Evolutionary conservation across 1,284 basidiomycete genomes (phyloP).

Genomic region (Austroboletus niveus): DNA sequence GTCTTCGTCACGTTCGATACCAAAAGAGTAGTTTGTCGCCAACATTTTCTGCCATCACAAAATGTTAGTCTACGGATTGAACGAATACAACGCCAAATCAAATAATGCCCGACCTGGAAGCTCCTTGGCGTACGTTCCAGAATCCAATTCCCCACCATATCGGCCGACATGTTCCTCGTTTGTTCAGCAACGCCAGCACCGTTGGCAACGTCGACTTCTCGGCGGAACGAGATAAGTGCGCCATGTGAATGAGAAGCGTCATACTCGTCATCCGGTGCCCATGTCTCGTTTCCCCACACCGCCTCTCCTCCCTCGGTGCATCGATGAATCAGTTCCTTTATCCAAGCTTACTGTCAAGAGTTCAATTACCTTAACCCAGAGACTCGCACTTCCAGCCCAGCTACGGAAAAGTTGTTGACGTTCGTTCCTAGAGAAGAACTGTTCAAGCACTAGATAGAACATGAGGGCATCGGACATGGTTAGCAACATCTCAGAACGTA

Average conservation of each 20-base stretch:
- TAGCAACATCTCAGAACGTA: conserved; percentile 28
- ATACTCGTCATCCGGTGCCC: conserved; percentile 77
- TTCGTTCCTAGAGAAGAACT: conserved; percentile 90
- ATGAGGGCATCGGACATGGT: neutral
- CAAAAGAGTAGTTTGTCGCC: conserved; percentile 87
- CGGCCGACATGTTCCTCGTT: conserved; percentile 75
- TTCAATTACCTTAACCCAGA: conserved; percentile 80
- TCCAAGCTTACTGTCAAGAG: neutral
- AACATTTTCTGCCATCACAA: conserved; percentile 76
- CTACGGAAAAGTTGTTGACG: conserved; percentile 89
- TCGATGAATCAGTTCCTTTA: neutral
- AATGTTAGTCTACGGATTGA: conserved; percentile 1
- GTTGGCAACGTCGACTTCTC: conserved; percentile 4
- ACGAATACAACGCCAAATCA: neutral
- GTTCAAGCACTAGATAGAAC: conserved; percentile 58
- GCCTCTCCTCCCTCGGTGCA: conserved; percentile 73
- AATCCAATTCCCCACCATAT: conserved; percentile 77
- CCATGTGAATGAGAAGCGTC: conserved; percentile 72
- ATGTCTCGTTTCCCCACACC: conserved; percentile 82
- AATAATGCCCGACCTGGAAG: conserved; percentile 63
- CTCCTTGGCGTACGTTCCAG: conserved; percentile 78
- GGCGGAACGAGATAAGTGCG: conserved; percentile 79
- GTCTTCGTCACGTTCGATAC: conserved; percentile 79
- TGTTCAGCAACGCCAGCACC: conserved; percentile 16
- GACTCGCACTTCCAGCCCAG: conserved; percentile 93